A percentile compares a stretch with the other conserved stretches of the same genome.
Evolutionary conservation across 257 asterid genomes (phyloP).

Genomic region (Nicotiana undulata): DNA sequence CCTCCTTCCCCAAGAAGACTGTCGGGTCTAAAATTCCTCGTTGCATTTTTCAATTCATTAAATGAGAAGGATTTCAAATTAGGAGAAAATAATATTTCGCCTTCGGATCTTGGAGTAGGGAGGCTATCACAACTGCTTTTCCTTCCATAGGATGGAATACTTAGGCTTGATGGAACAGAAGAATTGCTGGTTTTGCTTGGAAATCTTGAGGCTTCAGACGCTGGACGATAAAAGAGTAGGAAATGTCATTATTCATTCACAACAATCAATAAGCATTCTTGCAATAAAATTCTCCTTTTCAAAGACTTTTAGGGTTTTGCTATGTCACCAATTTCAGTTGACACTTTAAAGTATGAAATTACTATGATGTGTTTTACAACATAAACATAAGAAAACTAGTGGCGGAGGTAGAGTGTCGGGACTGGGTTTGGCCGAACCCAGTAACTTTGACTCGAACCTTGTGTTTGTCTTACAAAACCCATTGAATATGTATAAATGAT

Average conservation of each 20-base stretch:
- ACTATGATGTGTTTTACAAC: not conserved
- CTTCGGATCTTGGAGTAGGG: slow-evolving; percentile 86
- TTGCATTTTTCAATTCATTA: slow-evolving; percentile 73
- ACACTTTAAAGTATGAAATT: not conserved
- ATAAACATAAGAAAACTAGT: not conserved
- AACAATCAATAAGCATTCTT: not conserved
- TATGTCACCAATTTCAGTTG: not conserved
- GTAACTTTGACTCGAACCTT: too few species aligned
- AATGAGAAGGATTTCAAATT: slow-evolving; percentile 71
- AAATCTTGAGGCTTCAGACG: slow-evolving; percentile 40
- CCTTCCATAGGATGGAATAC: slow-evolving; percentile 44
- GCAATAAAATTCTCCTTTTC: not conserved
- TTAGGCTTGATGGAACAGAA: slow-evolving; percentile 44
- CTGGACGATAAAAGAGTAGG: not conserved
- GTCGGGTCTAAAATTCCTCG: slow-evolving; percentile 82
- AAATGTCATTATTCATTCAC: not conserved
- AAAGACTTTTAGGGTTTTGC: not conserved
- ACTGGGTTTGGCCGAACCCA: too few species aligned
- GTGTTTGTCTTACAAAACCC: too few species aligned
- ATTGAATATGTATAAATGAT: too few species aligned
- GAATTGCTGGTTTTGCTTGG: slow-evolving; percentile 44
- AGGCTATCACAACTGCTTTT: slow-evolving; percentile 56
- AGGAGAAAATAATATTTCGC: slow-evolving; percentile 69
- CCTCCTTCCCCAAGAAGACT: slow-evolving; percentile 99
- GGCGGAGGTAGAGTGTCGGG: too few species aligned